A percentile compares a stretch with the other conserved stretches of the same genome.
Conservation (phyloP, 1,284 basidiomycete species). For the Rhizopogon parksii region DNA sequence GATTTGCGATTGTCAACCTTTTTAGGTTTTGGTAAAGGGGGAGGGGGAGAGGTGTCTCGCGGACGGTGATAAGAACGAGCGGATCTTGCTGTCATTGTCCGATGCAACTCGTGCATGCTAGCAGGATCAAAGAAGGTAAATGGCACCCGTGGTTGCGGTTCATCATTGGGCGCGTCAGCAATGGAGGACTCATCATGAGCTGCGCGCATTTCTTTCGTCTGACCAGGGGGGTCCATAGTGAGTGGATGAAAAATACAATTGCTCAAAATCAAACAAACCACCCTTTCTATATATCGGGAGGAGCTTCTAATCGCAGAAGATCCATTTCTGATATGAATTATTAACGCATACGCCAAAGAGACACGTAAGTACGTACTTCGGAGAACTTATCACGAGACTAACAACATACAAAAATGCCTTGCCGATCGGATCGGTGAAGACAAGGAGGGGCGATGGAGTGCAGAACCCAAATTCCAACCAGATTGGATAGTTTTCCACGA, state of each 20-base stretch:
- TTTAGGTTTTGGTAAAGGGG: background rate
- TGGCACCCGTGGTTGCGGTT: background rate
- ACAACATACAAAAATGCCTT: background rate
- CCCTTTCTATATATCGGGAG: background rate
- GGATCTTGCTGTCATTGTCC: background rate
- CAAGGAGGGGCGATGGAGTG: background rate
- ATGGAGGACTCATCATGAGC: background rate
- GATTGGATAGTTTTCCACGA: too few species aligned
- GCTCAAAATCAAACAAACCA: background rate
- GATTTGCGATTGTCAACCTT: background rate
- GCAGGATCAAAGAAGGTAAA: conserved; percentile 1
- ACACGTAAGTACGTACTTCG: background rate
- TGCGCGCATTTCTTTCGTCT: background rate
- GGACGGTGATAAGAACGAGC: background rate
- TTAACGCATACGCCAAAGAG: background rate
- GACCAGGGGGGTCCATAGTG: background rate
- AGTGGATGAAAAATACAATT: background rate
- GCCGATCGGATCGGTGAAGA: background rate
- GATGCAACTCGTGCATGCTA: background rate
- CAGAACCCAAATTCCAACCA: too few species aligned
- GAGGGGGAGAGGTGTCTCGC: background rate
- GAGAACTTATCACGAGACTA: background rate
- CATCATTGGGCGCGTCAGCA: background rate
- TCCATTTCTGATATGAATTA: background rate
- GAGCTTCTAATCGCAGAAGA: background rate